A percentile compares a stretch with the other conserved stretches of the same genome.
phyloP scores from a whole-genome alignment of 495 filamentous ascomycete genomes.

The Ramalina peruviana region DNA sequence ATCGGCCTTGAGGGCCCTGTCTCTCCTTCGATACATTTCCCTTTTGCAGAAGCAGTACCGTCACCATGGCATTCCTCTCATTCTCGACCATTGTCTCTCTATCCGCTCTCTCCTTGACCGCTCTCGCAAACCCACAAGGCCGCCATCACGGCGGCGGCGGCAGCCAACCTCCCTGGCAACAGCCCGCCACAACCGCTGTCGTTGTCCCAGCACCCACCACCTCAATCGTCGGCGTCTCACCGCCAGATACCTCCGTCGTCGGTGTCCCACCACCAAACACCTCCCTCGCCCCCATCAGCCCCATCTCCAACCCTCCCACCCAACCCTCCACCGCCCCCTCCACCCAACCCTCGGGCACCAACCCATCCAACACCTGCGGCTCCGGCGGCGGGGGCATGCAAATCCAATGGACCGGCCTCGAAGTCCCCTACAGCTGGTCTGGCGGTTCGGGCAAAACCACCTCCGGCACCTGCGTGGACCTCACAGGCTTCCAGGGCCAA shows the following conservation, averaged over 20 bases:
- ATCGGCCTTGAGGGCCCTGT: too few species aligned
- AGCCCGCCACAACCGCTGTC: too few species aligned
- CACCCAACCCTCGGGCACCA: too few species aligned
- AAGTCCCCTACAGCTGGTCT: neutral
- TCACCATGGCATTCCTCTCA: too few species aligned
- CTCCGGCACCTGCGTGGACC: neutral
- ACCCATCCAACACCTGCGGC: neutral
- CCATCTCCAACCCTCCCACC: neutral
- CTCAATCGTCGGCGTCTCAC: too few species aligned
- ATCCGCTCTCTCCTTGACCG: too few species aligned
- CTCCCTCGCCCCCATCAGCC: neutral
- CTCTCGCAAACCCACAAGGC: too few species aligned
- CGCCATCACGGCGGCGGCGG: too few species aligned
- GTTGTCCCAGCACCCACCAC: too few species aligned
- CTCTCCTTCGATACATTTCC: neutral
- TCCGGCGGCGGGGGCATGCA: neutral
- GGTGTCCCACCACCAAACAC: neutral
- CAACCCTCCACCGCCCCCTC: too few species aligned
- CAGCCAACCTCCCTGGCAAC: too few species aligned
- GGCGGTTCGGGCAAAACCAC: neutral
- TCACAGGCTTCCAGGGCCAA: slow-evolving; percentile 1
- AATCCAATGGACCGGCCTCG: neutral
- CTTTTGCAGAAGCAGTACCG: neutral
- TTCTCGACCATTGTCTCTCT: too few species aligned
- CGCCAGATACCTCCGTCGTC: neutral